These are phyloP conservation scores for Musa schizocarpa DNA, from an alignment of 176 grass and related monocot genomes.

Conservation along the genomic window DNA sequence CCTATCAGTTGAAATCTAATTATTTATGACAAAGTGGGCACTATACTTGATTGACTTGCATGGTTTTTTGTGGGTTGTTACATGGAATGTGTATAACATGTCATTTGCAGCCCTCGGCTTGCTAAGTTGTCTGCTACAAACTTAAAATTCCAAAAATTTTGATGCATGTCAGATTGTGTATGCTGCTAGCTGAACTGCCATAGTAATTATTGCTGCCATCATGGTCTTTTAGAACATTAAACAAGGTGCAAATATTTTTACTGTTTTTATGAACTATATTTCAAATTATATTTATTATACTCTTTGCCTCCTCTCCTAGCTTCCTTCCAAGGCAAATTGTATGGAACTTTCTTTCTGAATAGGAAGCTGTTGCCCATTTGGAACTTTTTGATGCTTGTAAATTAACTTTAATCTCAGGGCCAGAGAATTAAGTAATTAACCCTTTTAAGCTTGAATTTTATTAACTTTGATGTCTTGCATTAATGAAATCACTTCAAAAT, in stretches of 20 bases:
- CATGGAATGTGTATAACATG: no score
- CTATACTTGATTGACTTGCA: background rate
- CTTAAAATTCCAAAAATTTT: no score
- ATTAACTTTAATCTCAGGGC: background rate
- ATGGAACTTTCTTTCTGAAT: background rate
- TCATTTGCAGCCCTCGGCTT: no score
- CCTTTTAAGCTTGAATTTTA: background rate
- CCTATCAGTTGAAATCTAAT: no score
- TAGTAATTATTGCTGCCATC: no score
- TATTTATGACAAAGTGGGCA: no score
- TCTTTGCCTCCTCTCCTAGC: no score
- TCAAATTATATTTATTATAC: background rate
- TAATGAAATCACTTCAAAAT: background rate
- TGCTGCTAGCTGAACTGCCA: no score
- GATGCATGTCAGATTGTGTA: no score
- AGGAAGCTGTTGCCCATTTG: background rate
- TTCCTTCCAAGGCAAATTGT: background rate
- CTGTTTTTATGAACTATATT: background rate
- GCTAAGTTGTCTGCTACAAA: no score
- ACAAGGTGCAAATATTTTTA: background rate
- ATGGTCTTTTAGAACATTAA: conserved; percentile 3
- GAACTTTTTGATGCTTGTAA: background rate
- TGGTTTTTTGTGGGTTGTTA: background rate
- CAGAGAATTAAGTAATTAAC: background rate
- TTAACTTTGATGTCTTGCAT: no score